A percentile compares a stretch with the other conserved stretches of the same genome.
Evolutionary conservation across 371 early-diverging fungal genomes (phyloP).

Genomic region (Mucor piriformis): DNA sequence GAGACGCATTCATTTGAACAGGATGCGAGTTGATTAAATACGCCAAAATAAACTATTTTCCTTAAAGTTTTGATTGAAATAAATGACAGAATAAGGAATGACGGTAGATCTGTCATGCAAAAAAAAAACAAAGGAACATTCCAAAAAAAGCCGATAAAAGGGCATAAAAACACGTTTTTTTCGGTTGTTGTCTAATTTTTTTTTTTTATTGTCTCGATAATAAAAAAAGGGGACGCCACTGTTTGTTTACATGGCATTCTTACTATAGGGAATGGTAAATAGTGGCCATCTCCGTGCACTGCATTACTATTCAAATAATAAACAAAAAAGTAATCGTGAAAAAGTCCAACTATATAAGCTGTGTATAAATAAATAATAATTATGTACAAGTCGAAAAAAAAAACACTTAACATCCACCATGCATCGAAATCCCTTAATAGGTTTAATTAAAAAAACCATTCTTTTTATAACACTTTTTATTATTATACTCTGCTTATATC

Average conservation of each 20-base stretch:
- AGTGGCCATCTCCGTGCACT: conserved; percentile 9
- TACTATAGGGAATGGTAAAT: neutral
- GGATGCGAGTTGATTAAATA: conserved; percentile 1
- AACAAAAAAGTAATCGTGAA: neutral
- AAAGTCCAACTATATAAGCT: neutral
- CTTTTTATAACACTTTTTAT: neutral
- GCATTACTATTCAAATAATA: conserved; percentile 6
- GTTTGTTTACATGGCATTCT: neutral
- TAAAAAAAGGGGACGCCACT: neutral
- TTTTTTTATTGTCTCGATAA: too few relatives aligned
- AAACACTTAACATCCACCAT: neutral
- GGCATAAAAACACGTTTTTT: neutral
- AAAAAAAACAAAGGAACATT: neutral
- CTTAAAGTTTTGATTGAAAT: neutral
- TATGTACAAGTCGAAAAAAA: conserved; percentile 5
- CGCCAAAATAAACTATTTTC: neutral
- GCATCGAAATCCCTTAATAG: conserved; percentile 6
- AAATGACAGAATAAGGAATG: neutral
- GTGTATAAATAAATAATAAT: neutral
- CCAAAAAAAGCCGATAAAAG: neutral
- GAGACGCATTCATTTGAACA: neutral
- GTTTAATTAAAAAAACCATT: conserved; percentile 15
- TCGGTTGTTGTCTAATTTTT: neutral
- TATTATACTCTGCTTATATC: neutral
- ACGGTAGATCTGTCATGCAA: neutral